Conservation (phyloP, 345 rosid species). For the Syzygium aromaticum region DNA sequence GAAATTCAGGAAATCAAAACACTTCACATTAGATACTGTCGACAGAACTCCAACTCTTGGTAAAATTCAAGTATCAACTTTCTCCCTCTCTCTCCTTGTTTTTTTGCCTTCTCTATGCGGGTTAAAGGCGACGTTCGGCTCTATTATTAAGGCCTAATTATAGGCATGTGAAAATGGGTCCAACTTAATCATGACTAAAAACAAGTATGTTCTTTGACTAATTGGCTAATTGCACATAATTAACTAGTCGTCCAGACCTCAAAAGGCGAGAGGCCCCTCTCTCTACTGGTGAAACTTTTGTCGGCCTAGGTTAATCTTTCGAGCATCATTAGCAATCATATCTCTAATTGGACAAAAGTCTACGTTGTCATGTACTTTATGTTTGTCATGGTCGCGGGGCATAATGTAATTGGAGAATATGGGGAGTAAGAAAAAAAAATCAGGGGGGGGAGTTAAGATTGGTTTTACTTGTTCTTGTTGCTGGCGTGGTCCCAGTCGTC, state of each 20-base stretch:
- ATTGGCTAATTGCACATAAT: neutral
- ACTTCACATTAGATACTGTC: neutral
- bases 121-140: neutral
- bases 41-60: neutral
- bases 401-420: neutral
- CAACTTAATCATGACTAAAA: neutral
- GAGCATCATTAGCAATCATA: neutral
- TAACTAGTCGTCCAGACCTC: neutral
- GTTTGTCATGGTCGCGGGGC: neutral
- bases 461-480: conserved; percentile 74
- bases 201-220: neutral
- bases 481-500: conserved; percentile 92
- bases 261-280: neutral
- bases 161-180: neutral
- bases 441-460: too few relatives aligned
- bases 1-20: too few relatives aligned
- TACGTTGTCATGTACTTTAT: neutral
- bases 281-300: neutral
- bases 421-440: neutral
- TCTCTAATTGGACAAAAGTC: neutral
- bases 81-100: neutral
- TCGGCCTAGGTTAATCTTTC: neutral
- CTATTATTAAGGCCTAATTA: neutral
- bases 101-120: neutral
- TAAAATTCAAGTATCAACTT: neutral